These are phyloP conservation scores for Vachellia collinsii DNA, from an alignment of 306 rosid species.

Conservation along the genomic window DNA sequence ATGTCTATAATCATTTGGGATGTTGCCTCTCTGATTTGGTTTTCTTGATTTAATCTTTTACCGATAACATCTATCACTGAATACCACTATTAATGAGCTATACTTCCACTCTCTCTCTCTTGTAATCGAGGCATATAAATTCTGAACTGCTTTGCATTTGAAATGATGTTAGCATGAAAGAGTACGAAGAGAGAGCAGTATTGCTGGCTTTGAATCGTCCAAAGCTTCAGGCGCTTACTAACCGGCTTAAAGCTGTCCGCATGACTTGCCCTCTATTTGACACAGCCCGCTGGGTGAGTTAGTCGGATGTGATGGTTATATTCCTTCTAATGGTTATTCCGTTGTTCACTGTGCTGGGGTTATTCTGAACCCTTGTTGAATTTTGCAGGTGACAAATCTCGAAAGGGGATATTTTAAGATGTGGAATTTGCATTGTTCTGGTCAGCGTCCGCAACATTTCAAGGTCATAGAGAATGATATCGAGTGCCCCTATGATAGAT, in stretches of 20 bases:
- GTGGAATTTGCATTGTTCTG: constrained; percentile 65
- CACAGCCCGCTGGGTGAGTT: constrained; percentile 87
- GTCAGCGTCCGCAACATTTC: constrained; percentile 60
- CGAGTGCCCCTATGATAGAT: constrained; percentile 57
- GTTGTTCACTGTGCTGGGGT: neutral
- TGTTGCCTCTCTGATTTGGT: neutral
- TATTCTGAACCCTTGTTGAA: neutral
- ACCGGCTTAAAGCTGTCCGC: constrained; percentile 80
- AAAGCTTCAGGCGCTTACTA: constrained; percentile 76
- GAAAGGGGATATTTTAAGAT: constrained; percentile 58
- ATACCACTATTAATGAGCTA: neutral
- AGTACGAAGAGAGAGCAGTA: constrained; percentile 94
- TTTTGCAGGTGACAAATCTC: constrained; percentile 60
- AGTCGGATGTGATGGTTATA: constrained; percentile 20
- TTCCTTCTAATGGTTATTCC: neutral
- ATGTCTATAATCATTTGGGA: neutral
- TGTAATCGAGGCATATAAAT: neutral
- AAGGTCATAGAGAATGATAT: constrained; percentile 59
- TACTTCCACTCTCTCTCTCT: neutral
- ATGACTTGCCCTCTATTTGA: constrained; percentile 93
- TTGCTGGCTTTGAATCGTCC: constrained; percentile 76
- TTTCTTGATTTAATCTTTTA: neutral
- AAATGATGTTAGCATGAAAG: constrained; percentile 66
- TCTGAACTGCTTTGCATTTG: constrained; percentile 9
- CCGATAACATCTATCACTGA: neutral